phyloP scores from a whole-genome alignment of 176 grass and related monocot genomes.

The Saccharum officinarum region DNA sequence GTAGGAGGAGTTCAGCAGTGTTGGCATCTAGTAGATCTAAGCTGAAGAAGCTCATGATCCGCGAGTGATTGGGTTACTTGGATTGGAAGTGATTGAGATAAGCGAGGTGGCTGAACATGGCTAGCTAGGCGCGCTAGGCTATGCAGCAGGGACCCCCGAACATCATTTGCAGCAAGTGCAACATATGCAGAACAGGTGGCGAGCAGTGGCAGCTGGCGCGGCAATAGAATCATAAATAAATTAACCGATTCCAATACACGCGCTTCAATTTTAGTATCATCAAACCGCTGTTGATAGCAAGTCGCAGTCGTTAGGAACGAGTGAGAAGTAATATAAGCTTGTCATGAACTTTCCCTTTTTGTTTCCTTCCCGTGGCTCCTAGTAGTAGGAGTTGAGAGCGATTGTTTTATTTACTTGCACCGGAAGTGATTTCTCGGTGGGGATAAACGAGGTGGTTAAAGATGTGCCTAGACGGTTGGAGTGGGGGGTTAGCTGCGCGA shows the following conservation, averaged over 20 bases:
- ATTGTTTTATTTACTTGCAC: not conserved
- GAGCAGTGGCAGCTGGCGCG: too few species aligned
- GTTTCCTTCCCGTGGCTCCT: not conserved
- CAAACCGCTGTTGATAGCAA: too few species aligned
- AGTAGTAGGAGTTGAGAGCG: not conserved
- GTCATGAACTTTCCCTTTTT: not conserved
- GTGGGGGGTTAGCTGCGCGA: not conserved
- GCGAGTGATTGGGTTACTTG: slow-evolving; percentile 21
- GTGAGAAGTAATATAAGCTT: too few species aligned
- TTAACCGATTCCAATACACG: too few species aligned
- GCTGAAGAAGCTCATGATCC: not conserved
- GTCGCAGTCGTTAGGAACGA: too few species aligned
- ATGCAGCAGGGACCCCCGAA: too few species aligned
- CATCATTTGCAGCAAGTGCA: too few species aligned
- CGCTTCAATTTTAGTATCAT: too few species aligned
- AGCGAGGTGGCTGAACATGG: not conserved
- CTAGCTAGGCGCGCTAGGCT: too few species aligned
- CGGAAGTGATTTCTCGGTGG: too few species aligned
- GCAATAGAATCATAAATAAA: too few species aligned
- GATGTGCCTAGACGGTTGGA: not conserved
- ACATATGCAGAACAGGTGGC: too few species aligned
- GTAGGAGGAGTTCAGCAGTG: not conserved
- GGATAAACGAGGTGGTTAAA: slow-evolving; percentile 6
- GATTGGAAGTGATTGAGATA: slow-evolving; percentile 40
- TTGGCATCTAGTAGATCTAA: not conserved